Evolutionary conservation across 805 yeast species (phyloP), one percentile per base, ranked within the genome.

Genomic region (Metschnikowia matae): DNA sequence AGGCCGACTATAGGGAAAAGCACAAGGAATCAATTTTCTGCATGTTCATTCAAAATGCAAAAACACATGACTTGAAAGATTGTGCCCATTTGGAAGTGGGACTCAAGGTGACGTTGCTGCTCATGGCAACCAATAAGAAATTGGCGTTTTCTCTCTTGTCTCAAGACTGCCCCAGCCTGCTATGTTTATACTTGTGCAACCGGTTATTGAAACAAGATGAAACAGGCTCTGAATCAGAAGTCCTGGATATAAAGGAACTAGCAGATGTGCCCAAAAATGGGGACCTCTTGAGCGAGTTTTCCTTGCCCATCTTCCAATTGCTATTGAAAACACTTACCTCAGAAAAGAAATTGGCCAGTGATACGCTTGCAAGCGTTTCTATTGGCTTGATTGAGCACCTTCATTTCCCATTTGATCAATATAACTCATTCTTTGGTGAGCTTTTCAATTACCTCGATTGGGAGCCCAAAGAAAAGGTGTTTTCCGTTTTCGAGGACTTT

Each of bases 151-250:
- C 49, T 14, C 23, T 38, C 6, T 14, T 52, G 17, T n/a, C 52
- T 4, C 29, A 48, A 8, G 52, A 46, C 17, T 49, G 50, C 14
- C 18, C 50, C 1, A 63, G 70, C 47, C 71, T 70, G 44, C 73
- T 73, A 55, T 75, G 72, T 51, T 56, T 78, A n/a, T 73, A 76
- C 1, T 53, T 77, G 3, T 62, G 71, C 38, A 81, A 78, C 51
- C 55, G 74, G 36, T 48, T 74, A 2, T 62, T 77, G 46, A 68
- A 69, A 8, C 35, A 18, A 18, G 45, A 20, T 26, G 33, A 11
- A 2, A 34, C 32, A n/a, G 46, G 33, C 6, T 4, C 13, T 17
- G 40, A 44, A 17, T 6, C 17, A 23, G 40, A n/a, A 3, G 23
- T 1, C 14, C 15, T 17, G 23, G 26, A 44, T 14, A 17, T 44